Conservation (phyloP, 768 basidiomycete species). For the Pleurotus djamor region DNA sequence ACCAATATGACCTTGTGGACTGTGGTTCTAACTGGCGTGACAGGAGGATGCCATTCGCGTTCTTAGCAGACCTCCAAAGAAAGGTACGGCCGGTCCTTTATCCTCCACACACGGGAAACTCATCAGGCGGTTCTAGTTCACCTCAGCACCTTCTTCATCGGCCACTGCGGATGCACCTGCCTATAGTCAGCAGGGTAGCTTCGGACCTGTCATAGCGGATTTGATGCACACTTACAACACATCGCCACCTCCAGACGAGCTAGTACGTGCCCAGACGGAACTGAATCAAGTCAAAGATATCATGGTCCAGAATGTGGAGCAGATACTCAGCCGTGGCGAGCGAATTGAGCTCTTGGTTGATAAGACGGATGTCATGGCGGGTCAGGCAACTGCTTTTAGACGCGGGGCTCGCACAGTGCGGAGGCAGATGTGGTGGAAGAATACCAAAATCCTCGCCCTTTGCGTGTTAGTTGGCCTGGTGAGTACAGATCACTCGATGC, state of each 20-base stretch:
- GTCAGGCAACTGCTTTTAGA: conserved; percentile 91
- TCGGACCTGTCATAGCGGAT: conserved; percentile 65
- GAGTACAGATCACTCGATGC: conserved; percentile 22
- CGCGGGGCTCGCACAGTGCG: conserved; percentile 83
- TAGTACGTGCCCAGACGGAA: conserved; percentile 87
- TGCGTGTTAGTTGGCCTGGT: conserved; percentile 72
- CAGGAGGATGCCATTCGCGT: conserved; percentile 93
- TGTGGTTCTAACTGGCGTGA: conserved; percentile 3
- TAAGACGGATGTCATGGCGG: conserved; percentile 95
- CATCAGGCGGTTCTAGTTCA: conserved; percentile 44
- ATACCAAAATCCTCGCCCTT: conserved; percentile 65
- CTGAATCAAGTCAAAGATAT: conserved; percentile 91
- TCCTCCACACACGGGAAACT: too few relatives aligned
- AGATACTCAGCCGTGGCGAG: conserved; percentile 92
- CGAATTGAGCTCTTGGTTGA: conserved; percentile 94
- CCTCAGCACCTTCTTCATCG: conserved; percentile 61
- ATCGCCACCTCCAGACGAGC: conserved; percentile 82
- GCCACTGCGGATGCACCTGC: conserved; percentile 39
- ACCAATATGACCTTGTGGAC: not conserved
- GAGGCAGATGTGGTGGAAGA: conserved; percentile 90
- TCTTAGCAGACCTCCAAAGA: conserved; percentile 83
- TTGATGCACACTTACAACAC: conserved; percentile 91
- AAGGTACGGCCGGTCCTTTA: conserved; percentile 50
- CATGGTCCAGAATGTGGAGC: conserved; percentile 98
- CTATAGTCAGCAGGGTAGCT: conserved; percentile 68